Conservation (phyloP, 306 rosid genomes). For the Acmispon strigosus region DNA sequence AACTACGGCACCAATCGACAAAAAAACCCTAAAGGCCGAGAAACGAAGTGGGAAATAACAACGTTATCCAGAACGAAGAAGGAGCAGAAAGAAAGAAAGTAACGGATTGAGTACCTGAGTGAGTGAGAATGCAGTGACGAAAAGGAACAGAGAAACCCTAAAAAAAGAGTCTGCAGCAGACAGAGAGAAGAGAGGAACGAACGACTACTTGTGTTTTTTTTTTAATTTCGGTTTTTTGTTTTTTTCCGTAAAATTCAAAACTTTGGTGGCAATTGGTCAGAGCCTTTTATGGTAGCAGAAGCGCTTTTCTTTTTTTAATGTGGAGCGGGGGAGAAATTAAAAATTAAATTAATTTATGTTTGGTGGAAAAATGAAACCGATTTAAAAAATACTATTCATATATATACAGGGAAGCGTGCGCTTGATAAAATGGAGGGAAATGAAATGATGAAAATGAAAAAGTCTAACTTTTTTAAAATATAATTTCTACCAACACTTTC, state of each 20-base stretch:
- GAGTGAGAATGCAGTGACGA: background rate
- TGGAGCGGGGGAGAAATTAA: slow-evolving; percentile 9
- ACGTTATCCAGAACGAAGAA: background rate
- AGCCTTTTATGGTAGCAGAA: slow-evolving; percentile 3
- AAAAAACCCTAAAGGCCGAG: slow-evolving; percentile 1
- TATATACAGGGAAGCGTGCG: background rate
- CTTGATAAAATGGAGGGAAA: slow-evolving; percentile 33
- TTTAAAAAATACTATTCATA: no score
- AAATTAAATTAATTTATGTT: slow-evolving; percentile 2
- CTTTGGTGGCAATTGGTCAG: background rate
- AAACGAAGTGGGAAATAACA: background rate
- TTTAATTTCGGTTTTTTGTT: background rate
- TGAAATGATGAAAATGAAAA: slow-evolving; percentile 28
- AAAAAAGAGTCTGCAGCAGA: background rate
- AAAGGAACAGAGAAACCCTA: slow-evolving; percentile 22
- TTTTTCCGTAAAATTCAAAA: background rate
- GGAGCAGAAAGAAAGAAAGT: background rate
- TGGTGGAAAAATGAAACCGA: background rate
- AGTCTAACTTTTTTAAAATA: background rate
- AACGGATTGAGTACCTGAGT: slow-evolving; percentile 8
- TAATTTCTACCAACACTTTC: no score
- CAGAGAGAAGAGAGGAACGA: background rate
- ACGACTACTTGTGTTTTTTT: background rate
- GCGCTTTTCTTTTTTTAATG: background rate
- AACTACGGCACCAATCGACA: background rate